Base-by-base conservation (phyloP, 768 basidiomycete genomes). In the Lanmaoa pseudosensibilis region DNA sequence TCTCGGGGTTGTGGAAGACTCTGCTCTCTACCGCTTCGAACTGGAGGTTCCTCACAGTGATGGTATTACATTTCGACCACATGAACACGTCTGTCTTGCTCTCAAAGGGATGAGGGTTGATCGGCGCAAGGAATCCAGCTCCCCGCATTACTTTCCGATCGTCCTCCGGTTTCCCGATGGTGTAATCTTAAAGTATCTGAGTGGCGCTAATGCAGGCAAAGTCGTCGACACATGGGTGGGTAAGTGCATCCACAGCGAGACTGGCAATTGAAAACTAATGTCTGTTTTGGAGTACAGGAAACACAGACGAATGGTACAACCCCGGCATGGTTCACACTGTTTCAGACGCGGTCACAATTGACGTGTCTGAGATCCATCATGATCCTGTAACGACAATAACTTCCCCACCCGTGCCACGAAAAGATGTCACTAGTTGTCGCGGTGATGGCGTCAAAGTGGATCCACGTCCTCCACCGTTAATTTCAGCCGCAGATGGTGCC, bases 71-170 rank as follows among this genome's bases (percentile, higher is more conserved):
- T 73, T 83, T 55, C 68, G 73, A 37, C 68, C 78, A 7, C 67
- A 71, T 3, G 79, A 83, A 53, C 69, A 69, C 39, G 61, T 86
- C 25, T 66, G 67, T n/a, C 50, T 86, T n/a, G 74, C 79, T 18
- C 73, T 85, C 19, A 78, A 74, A 55, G 82, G 81, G 2, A 72
- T 72, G 25, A 57, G 54, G 27, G 55, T 83, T 21, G 70, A 71
- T 37, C 69, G 45, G 38, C 70, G 68, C 48, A 37, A 52, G 25
- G 63, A 63, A 19, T 64, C 61, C 30, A 73, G 68, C 39, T 62
- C 68, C 12, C 61, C 67, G 6, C 71, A 67, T 49, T 72, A 58
- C 23, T 64, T 80, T n/a, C 75, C 78, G 32, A 66, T 83, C 54
- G 57, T 62, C 19, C 67, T 86, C 54, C 59, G 66, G 32, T 85